These are phyloP conservation scores for Emericellopsis cladophorae DNA, from an alignment of 2,329 filamentous ascomycete species.

Conservation along the genomic window DNA sequence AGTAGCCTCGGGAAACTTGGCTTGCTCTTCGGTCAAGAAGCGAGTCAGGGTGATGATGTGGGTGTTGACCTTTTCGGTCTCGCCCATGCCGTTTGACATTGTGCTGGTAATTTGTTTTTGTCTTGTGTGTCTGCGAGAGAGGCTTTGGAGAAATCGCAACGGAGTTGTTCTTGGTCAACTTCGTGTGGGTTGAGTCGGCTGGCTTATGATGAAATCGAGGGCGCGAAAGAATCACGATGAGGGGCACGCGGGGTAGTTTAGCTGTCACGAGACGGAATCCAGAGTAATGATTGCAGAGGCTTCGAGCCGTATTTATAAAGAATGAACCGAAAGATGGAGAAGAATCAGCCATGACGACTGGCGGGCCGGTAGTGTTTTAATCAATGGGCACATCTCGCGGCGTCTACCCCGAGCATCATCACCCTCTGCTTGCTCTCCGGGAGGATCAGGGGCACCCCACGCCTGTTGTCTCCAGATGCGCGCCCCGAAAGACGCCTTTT, in stretches of 20 bases:
- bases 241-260: conserved; percentile 3
- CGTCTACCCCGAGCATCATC: no score
- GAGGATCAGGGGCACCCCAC: no score
- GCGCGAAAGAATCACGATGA: not conserved
- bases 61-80: conserved; percentile 79
- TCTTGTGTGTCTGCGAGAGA: conserved; percentile 4
- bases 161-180: conserved; percentile 4
- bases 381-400: no score
- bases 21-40: conserved; percentile 92
- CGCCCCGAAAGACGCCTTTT: no score
- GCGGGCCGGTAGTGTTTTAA: no score
- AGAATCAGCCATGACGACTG: no score
- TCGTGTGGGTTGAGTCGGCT: not conserved
- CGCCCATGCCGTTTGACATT: conserved; percentile 17
- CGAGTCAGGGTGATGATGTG: conserved; percentile 92
- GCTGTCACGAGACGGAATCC: no score
- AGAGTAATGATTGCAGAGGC: not conserved
- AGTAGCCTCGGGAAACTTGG: conserved; percentile 85
- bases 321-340: not conserved
- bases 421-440: no score
- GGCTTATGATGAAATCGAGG: not conserved
- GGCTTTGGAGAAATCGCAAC: not conserved
- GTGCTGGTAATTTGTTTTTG: conserved; percentile 7
- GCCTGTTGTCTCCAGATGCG: no score
- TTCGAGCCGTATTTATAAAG: not conserved